Base-by-base conservation (phyloP, 805 yeast genomes). In the Diddensiella transvaalensis region DNA sequence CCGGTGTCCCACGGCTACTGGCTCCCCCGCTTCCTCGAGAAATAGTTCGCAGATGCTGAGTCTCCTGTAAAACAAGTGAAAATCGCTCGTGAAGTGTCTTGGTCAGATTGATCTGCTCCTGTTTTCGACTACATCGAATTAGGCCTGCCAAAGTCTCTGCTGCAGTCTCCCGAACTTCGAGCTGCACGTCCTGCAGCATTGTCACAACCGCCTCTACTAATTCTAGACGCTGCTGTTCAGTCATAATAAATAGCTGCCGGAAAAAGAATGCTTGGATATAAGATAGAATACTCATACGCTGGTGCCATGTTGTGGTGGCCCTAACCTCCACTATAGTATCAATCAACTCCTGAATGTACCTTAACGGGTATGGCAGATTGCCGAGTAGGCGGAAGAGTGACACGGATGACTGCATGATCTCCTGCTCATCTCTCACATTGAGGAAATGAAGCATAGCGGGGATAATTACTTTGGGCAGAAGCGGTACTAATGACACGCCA, bases 391-490 rank as follows among this genome's bases (percentile, higher is more conserved):
- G 63, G 53, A 78, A 73, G 19, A 78, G 56, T 4, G 65, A 58
- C 1, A 77, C 71, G 0, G 91, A 85, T 10, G 57, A 41, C 10
- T 54, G 47, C 15, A 59, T 52, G 4, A 70, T 57, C 42, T 85
- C 87, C 55, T 95, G 85, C 11, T 87, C 87, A 52, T 91, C 97
- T 51, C 87, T 81, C 71, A 85, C 76, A 40, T 74, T 76, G 44
- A 81, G 78, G 41, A 88, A 67, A 15, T 75, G 70, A 59, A 87
- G 70, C 48, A 88, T 68, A 52, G 86, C 82, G 22, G 96, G 96
- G 0, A 87, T 65, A 23, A 89, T 73, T 45, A 77, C 69, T 2
- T 69, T 64, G 6, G 70, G 62, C 33, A 84, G 65, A 47, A 77
- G 75, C 2, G 79, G 79, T 39, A 78, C 74, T 36, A 85, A 63